Conservation (phyloP, 202 grass and related monocot species). For the Musa balbisiana region DNA sequence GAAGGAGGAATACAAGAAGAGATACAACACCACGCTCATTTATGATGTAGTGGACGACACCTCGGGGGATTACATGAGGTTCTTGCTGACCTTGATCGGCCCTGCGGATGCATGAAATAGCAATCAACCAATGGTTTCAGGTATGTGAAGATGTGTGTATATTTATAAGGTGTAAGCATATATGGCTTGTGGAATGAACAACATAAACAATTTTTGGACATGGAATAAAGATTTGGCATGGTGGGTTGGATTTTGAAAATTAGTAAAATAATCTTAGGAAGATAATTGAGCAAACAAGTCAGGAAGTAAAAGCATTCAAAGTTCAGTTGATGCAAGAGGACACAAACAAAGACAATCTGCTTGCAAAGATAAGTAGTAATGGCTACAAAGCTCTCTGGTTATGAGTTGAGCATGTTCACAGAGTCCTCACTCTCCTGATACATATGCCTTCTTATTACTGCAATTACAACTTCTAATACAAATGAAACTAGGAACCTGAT, state of each 20-base stretch:
- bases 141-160: neutral
- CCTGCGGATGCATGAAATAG: neutral
- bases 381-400: too few relatives aligned
- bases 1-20: conserved; percentile 68
- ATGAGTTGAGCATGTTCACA: too few relatives aligned
- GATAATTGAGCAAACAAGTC: too few relatives aligned
- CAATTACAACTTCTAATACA: neutral
- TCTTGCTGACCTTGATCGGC: conserved; percentile 64
- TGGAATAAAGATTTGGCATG: neutral
- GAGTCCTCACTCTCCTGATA: neutral
- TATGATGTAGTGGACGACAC: conserved; percentile 61
- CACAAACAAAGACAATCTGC: too few relatives aligned
- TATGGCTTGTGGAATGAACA: neutral
- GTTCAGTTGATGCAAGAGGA: too few relatives aligned
- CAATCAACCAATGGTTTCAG: neutral
- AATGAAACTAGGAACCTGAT: neutral
- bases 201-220: neutral
- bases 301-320: too few relatives aligned
- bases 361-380: too few relatives aligned
- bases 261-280: too few relatives aligned
- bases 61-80: conserved; percentile 49
- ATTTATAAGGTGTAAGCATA: neutral
- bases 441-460: neutral
- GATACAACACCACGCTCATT: conserved; percentile 46
- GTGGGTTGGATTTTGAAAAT: neutral